Percentiles rank a stretch among this genome's conserved stretches.
phyloP scores from a whole-genome alignment of 768 basidiomycete species.

The Clathrus columnatus region DNA sequence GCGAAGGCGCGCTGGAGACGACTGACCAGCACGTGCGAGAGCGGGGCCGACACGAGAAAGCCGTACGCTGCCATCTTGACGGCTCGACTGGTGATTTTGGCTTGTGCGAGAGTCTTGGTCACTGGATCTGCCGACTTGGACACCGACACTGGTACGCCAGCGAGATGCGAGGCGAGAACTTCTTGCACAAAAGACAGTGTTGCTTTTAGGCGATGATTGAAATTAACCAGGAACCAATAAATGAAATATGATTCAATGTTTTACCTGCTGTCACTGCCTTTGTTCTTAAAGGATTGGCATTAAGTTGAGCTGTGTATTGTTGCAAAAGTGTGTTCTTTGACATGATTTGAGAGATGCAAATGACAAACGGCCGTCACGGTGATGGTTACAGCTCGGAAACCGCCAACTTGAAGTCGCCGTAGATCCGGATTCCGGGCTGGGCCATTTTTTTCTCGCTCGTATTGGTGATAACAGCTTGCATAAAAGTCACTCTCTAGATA shows the following conservation, averaged over 20 bases:
- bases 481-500: too few relatives aligned
- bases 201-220: conserved; percentile 17
- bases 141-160: conserved; percentile 47
- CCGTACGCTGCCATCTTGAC: conserved; percentile 82
- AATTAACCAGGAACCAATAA: background rate
- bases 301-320: conserved; percentile 63
- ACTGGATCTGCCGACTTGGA: conserved; percentile 47
- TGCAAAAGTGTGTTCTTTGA: conserved; percentile 29
- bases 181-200: conserved; percentile 55
- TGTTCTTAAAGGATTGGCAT: conserved; percentile 64
- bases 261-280: conserved; percentile 70
- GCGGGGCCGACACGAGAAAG: conserved; percentile 73
- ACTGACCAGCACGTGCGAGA: conserved; percentile 68
- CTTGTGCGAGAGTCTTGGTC: conserved; percentile 42
- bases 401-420: background rate
- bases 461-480: background rate
- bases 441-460: background rate
- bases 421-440: background rate
- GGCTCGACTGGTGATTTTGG: conserved; percentile 60
- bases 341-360: background rate
- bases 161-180: conserved; percentile 65
- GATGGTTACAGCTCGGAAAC: background rate
- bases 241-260: conserved; percentile 9
- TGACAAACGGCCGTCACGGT: background rate
- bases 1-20: conserved; percentile 67